These are phyloP conservation scores for Ascochyta rabiei DNA, from an alignment of 2,329 filamentous ascomycete genomes.

Conservation along the genomic window DNA sequence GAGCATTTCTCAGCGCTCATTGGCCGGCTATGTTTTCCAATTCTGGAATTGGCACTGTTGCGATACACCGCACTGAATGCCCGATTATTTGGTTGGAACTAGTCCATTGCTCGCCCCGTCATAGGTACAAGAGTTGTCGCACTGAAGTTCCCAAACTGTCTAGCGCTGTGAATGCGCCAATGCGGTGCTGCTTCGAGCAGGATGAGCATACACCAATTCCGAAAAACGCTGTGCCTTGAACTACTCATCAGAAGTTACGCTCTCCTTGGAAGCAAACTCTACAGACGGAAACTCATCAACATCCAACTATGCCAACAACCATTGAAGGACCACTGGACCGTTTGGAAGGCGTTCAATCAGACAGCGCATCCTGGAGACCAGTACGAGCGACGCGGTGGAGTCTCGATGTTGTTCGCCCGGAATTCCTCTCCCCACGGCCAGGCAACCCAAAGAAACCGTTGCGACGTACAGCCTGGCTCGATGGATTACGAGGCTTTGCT, in stretches of 20 bases:
- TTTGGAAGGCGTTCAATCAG: constrained; percentile 34
- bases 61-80: background rate
- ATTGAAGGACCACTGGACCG: constrained; percentile 36
- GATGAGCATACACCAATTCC: background rate
- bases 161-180: background rate
- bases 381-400: constrained; percentile 36
- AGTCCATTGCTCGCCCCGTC: background rate
- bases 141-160: constrained; percentile 1
- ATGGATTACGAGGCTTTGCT: constrained; percentile 70
- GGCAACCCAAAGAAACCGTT: constrained; percentile 27
- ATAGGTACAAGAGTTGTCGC: background rate
- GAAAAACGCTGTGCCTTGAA: background rate
- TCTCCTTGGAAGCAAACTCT: background rate
- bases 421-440: constrained; percentile 35
- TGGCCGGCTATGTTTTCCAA: background rate
- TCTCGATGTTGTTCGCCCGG: constrained; percentile 39
- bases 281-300: background rate
- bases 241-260: background rate
- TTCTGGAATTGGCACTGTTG: background rate
- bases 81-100: background rate
- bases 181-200: background rate
- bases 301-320: constrained; percentile 36
- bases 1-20: background rate
- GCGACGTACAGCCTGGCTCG: constrained; percentile 53
- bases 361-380: constrained; percentile 36